Conservation (phyloP, 352 stramenopile species). For the Pythium phragmitis region DNA sequence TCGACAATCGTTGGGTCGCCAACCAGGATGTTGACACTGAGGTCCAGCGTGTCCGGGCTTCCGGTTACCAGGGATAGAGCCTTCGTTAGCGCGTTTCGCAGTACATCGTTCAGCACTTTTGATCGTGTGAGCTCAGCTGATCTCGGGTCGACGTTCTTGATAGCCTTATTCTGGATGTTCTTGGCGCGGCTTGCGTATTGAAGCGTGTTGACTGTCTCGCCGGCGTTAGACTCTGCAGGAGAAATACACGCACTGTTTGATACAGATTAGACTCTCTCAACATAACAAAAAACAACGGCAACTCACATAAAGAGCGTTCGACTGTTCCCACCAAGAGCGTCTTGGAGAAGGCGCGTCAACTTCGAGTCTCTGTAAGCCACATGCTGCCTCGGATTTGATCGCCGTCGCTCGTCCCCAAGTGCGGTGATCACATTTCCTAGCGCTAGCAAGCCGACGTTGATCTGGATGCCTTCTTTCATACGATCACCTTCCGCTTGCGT, state of each 20-base stretch:
- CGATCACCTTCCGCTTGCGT: conserved; percentile 77
- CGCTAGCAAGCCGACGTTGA: conserved; percentile 82
- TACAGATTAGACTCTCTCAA: background rate
- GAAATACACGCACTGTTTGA: conserved; percentile 77
- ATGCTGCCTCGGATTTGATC: conserved; percentile 45
- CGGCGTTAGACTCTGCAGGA: conserved; percentile 60
- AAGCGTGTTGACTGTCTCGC: conserved; percentile 81
- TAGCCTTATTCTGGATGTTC: conserved; percentile 89
- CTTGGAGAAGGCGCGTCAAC: conserved; percentile 77
- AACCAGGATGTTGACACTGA: conserved; percentile 46
- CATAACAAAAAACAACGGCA: background rate
- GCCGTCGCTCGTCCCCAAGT: conserved; percentile 67
- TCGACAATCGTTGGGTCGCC: conserved; percentile 45
- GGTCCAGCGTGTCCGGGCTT: conserved; percentile 22
- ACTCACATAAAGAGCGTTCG: conserved; percentile 86
- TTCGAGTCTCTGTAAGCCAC: conserved; percentile 85
- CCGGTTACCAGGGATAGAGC: conserved; percentile 37
- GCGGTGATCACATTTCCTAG: conserved; percentile 89
- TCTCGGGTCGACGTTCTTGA: conserved; percentile 87
- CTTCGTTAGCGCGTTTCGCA: conserved; percentile 71
- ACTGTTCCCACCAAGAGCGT: conserved; percentile 87
- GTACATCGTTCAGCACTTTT: conserved; percentile 63
- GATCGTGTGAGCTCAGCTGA: conserved; percentile 70
- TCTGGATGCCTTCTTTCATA: conserved; percentile 91
- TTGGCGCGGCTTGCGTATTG: conserved; percentile 87